phyloP scores from a whole-genome alignment of 1,139 yeast genomes.

The Pichia sp. region DNA sequence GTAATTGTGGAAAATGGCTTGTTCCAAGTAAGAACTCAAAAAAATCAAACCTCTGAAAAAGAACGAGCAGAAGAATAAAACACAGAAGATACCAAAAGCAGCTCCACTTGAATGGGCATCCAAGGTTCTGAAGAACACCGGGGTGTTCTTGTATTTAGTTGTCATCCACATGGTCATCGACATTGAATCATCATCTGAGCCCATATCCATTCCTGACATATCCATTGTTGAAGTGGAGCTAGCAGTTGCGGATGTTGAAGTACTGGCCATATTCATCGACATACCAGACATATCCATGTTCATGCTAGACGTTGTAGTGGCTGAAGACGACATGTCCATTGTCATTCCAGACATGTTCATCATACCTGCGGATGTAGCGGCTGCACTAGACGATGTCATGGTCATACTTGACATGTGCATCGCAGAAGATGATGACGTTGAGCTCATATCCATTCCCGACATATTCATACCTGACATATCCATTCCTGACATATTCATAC shows the following conservation, averaged over 20 bases:
- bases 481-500: too few species aligned
- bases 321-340: conserved; percentile 12
- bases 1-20: conserved; percentile 49
- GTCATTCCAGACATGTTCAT: conserved; percentile 13
- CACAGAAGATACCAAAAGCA: conserved; percentile 69
- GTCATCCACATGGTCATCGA: conserved; percentile 59
- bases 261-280: not conserved
- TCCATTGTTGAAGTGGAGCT: conserved; percentile 11
- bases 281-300: conserved; percentile 7
- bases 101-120: conserved; percentile 51
- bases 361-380: not conserved
- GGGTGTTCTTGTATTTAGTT: conserved; percentile 46
- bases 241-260: conserved; percentile 4
- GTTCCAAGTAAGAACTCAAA: conserved; percentile 59
- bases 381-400: not conserved
- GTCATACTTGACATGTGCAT: conserved; percentile 4
- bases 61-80: conserved; percentile 56
- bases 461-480: not conserved
- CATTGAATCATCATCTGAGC: not conserved
- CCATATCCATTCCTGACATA: conserved; percentile 7
- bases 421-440: conserved; percentile 1
- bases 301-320: not conserved
- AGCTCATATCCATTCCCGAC: conserved; percentile 20
- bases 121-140: conserved; percentile 56
- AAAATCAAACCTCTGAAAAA: conserved; percentile 57